Evolutionary conservation across 495 filamentous ascomycete species (phyloP).

Genomic region (Physcia stellaris): DNA sequence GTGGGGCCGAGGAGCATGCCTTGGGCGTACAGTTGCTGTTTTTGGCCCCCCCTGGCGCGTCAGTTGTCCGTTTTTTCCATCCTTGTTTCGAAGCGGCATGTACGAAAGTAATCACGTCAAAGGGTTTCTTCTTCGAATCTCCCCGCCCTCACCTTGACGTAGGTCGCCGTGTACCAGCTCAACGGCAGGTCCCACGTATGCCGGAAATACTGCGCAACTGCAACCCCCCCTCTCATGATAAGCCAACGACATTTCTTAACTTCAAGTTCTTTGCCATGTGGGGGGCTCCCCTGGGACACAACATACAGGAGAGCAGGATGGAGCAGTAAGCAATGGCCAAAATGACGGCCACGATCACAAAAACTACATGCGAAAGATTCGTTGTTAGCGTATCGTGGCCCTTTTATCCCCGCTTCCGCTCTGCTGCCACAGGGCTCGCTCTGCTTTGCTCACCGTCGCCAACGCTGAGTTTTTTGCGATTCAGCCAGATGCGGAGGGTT

Average conservation of each 20-base stretch:
- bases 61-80: too few relatives aligned
- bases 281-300: too few relatives aligned
- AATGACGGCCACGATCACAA: conserved; percentile 4
- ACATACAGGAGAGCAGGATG: conserved; percentile 5
- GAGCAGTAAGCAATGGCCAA: conserved; percentile 1
- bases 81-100: too few relatives aligned
- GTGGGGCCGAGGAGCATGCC: background rate
- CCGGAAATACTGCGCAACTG: conserved; percentile 2
- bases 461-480: conserved; percentile 18
- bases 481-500: conserved; percentile 9
- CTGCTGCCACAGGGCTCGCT: background rate
- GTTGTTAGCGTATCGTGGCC: too few relatives aligned
- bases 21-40: background rate
- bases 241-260: too few relatives aligned
- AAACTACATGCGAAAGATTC: too few relatives aligned
- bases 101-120: too few relatives aligned
- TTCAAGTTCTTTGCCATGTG: too few relatives aligned
- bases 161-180: conserved; percentile 2
- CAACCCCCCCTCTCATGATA: background rate
- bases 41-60: too few relatives aligned
- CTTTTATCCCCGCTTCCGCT: background rate
- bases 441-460: background rate
- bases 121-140: too few relatives aligned
- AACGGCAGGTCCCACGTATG: conserved; percentile 3
- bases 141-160: too few relatives aligned